Conservation (phyloP, 768 basidiomycete genomes). For the Clathrus columnatus region DNA sequence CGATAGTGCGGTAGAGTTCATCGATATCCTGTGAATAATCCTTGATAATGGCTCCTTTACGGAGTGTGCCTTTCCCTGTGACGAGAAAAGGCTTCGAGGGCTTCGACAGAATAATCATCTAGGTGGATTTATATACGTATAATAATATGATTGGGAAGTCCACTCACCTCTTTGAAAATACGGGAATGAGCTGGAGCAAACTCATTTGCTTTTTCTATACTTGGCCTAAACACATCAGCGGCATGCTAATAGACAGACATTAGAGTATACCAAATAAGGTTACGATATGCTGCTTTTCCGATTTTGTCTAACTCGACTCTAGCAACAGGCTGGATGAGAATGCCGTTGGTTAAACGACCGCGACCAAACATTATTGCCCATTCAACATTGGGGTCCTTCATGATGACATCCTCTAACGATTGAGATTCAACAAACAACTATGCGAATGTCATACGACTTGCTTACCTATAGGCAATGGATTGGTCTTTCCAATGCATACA, state of each 20-base stretch:
- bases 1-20: conserved; percentile 24
- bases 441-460: too few relatives aligned
- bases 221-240: conserved; percentile 14
- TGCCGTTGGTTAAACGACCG: conserved; percentile 23
- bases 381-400: conserved; percentile 14
- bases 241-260: background rate
- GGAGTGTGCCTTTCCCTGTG: conserved; percentile 38
- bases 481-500: conserved; percentile 16
- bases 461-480: conserved; percentile 24
- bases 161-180: conserved; percentile 23
- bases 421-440: background rate
- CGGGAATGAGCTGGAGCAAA: conserved; percentile 21
- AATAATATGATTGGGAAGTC: background rate
- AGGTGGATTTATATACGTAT: background rate
- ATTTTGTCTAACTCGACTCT: conserved; percentile 16
- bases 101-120: conserved; percentile 40
- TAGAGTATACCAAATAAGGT: conserved; percentile 32
- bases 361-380: conserved; percentile 28
- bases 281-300: conserved; percentile 25
- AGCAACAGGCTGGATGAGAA: conserved; percentile 24
- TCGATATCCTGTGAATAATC: conserved; percentile 40
- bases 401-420: conserved; percentile 1
- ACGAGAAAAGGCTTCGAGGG: conserved; percentile 36
- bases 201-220: conserved; percentile 19
- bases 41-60: conserved; percentile 30